Conservation (phyloP, 805 yeast species). For the Candida stauntonica region DNA sequence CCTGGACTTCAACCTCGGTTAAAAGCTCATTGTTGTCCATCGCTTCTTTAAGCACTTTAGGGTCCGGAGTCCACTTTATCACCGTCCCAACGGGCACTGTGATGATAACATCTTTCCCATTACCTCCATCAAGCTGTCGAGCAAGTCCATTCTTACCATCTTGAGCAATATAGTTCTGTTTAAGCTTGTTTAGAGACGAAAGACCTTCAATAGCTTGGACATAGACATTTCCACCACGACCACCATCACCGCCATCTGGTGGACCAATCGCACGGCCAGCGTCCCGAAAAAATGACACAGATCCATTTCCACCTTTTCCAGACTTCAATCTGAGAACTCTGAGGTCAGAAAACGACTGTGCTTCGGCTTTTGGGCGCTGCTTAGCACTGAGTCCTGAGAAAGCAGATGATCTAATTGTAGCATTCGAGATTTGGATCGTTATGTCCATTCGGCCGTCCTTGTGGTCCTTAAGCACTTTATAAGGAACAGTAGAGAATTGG, state of each 20-base stretch:
- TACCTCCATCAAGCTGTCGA: slow-evolving; percentile 80
- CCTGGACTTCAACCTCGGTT: slow-evolving; percentile 32
- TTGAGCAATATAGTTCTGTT: slow-evolving; percentile 63
- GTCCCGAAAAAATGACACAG: slow-evolving; percentile 80
- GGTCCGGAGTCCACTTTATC: slow-evolving; percentile 80
- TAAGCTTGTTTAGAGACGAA: slow-evolving; percentile 65
- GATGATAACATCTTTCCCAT: slow-evolving; percentile 73
- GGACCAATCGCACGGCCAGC: slow-evolving; percentile 86
- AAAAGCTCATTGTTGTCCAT: slow-evolving; percentile 18
- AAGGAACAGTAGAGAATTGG: slow-evolving; percentile 3
- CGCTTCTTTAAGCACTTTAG: slow-evolving; percentile 35
- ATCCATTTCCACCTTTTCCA: slow-evolving; percentile 89
- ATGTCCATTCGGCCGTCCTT: slow-evolving; percentile 13
- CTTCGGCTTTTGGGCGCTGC: slow-evolving; percentile 41
- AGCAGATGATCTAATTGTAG: slow-evolving; percentile 30
- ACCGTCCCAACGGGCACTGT: slow-evolving; percentile 92
- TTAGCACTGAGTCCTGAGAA: slow-evolving; percentile 33
- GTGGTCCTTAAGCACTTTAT: slow-evolving; percentile 6
- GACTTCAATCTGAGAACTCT: slow-evolving; percentile 61
- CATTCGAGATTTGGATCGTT: slow-evolving; percentile 12
- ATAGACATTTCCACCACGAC: slow-evolving; percentile 83
- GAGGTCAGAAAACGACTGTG: slow-evolving; percentile 54
- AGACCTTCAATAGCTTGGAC: slow-evolving; percentile 74
- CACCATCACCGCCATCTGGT: slow-evolving; percentile 99
- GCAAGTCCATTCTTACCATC: slow-evolving; percentile 70